These are phyloP conservation scores for Aethionema arabicum DNA, from an alignment of 345 rosid species.

Conservation along the genomic window DNA sequence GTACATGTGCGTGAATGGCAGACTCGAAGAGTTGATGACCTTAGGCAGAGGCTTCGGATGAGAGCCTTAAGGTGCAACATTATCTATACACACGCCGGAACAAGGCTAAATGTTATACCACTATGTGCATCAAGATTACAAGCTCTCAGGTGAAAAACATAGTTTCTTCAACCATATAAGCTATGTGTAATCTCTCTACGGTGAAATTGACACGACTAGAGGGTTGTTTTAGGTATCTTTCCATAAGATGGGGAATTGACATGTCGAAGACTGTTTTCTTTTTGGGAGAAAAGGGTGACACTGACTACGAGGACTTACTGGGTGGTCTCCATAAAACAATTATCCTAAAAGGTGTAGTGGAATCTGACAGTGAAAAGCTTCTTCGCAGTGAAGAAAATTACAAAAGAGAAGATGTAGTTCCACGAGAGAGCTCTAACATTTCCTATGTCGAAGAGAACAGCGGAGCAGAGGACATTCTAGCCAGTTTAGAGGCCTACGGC, in stretches of 20 bases:
- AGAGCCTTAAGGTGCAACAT: constrained; percentile 78
- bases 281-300: constrained; percentile 80
- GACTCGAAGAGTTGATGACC: constrained; percentile 62
- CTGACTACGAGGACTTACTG: constrained; percentile 67
- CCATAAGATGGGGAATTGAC: constrained; percentile 78
- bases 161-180: constrained; percentile 14
- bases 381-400: constrained; percentile 56
- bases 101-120: constrained; percentile 73
- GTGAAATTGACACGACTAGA: constrained; percentile 16
- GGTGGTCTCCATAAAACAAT: constrained; percentile 74
- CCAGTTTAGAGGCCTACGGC: constrained; percentile 47
- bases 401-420: constrained; percentile 56
- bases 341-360: constrained; percentile 57
- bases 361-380: constrained; percentile 58
- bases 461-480: constrained; percentile 49
- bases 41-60: constrained; percentile 79
- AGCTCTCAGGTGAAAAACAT: constrained; percentile 62
- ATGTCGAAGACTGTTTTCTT: constrained; percentile 57
- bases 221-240: constrained; percentile 64
- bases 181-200: neutral
- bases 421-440: constrained; percentile 49
- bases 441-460: constrained; percentile 40
- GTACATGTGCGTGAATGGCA: constrained; percentile 38
- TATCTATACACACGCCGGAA: constrained; percentile 58
- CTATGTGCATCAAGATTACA: constrained; percentile 79